Base-by-base conservation (phyloP, 768 basidiomycete genomes). In the Gymnopilus junonius region DNA sequence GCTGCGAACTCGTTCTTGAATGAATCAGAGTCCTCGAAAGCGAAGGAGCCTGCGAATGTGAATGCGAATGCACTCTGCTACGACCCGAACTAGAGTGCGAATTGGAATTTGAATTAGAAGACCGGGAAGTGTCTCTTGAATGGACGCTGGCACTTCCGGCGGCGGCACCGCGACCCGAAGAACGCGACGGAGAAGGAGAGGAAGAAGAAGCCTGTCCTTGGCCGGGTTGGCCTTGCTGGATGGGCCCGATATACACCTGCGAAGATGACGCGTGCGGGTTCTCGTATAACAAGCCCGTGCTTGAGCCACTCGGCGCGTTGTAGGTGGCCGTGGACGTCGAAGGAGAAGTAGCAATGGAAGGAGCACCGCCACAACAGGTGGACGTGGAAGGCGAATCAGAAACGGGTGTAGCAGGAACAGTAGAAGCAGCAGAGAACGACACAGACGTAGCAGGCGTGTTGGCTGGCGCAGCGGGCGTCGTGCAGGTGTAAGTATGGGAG, bases 211-310 rank as follows among this genome's bases (percentile, higher is more conserved):
- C 32, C 14, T 34, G 29, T 46, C 40, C 20, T 32, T 29, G 34
- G n/a, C n/a, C n/a, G n/a, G 29, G 29, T 32, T 42, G 43, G 29
- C n/a, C n/a, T n/a, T n/a, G 54, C 11, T 51, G 48, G 7, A 15
- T 35, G 10, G 67, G 67, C 20, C 73, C 73, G 40, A 75, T 58
- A 54, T 72, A 74, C 20, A 75, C 69, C 61, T 71, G 74, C 29
- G 73, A 74, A 10, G 70, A 69, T 12, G 71, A 69, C 10, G 70
- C 73, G 21, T 67, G 50, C 3, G 62, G 50, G n/a, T 56, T 63
- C 48, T 54, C 37, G 29, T 55, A 61, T 15, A 55, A 25, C 25
- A 34, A 12, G 39, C 32, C 29, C 42, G 57, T 42, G 25, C 32
- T 20, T 11, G 7, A 27, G 15, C 12, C 25, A 14, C 27, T 17